phyloP scores from a whole-genome alignment of 495 filamentous ascomycete species.

The Haplographium delicatum region DNA sequence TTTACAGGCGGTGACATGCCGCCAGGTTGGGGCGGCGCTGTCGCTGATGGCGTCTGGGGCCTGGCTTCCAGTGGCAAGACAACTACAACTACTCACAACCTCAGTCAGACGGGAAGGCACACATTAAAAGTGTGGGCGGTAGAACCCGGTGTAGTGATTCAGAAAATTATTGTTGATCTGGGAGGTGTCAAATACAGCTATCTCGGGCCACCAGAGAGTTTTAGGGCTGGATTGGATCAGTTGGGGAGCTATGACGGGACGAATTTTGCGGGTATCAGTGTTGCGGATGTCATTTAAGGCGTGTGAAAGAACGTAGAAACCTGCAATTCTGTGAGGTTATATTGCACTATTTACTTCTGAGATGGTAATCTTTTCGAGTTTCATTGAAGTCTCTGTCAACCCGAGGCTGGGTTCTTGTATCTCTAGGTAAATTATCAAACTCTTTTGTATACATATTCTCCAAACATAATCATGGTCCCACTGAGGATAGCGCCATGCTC shows the following conservation, averaged over 20 bases:
- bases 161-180: conserved; percentile 63
- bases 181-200: conserved; percentile 63
- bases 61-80: conserved; percentile 31
- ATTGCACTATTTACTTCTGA: background rate
- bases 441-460: too few species aligned
- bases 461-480: too few species aligned
- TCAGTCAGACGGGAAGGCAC: conserved; percentile 44
- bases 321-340: background rate
- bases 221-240: conserved; percentile 40
- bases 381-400: too few species aligned
- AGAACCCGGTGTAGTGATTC: conserved; percentile 60
- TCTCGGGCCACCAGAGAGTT: conserved; percentile 66
- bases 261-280: conserved; percentile 24
- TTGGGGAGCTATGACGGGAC: conserved; percentile 35
- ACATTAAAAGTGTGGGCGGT: conserved; percentile 57
- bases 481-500: too few species aligned
- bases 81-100: conserved; percentile 47
- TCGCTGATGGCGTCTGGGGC: conserved; percentile 56
- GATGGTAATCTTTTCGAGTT: too few species aligned
- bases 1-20: conserved; percentile 45
- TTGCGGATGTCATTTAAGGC: background rate
- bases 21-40: conserved; percentile 50
- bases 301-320: background rate
- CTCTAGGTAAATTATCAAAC: too few species aligned
- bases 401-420: too few species aligned